Evolutionary conservation across 148 eudicot species (phyloP).

Genomic region (Silene uniflora): DNA sequence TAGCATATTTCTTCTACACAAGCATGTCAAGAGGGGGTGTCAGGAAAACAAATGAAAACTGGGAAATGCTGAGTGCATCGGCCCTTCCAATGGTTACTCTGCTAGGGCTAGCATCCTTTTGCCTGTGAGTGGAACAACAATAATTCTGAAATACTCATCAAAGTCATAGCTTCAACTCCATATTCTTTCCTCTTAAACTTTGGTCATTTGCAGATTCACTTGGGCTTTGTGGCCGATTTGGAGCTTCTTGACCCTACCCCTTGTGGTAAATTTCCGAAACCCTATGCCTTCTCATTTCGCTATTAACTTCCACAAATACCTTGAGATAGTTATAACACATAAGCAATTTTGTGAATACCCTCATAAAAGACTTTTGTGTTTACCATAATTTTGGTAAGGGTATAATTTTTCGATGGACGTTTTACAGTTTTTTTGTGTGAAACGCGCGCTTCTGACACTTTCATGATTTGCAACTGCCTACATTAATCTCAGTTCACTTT

Average conservation of each 20-base stretch:
- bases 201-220: constrained; percentile 53
- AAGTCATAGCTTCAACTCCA: background rate
- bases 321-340: too few species aligned
- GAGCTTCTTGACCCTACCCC: constrained; percentile 47
- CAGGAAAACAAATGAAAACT: constrained; percentile 59
- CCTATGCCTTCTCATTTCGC: background rate
- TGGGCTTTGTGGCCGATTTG: constrained; percentile 65
- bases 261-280: constrained; percentile 35
- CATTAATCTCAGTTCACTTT: background rate
- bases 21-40: constrained; percentile 55
- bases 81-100: constrained; percentile 66
- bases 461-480: background rate
- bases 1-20: constrained; percentile 53
- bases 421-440: too few species aligned
- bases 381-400: too few species aligned
- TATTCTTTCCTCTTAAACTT: constrained; percentile 12
- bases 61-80: constrained; percentile 62
- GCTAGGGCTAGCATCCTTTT: constrained; percentile 69
- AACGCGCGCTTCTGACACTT: too few species aligned
- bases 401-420: too few species aligned
- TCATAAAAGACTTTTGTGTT: too few species aligned
- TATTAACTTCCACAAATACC: background rate
- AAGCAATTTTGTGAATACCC: too few species aligned
- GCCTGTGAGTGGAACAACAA: constrained; percentile 61
- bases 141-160: constrained; percentile 1